Percentiles rank a stretch among this genome's conserved stretches.
Conservation (phyloP, 257 asterid genomes). For the Rubia yunnanensis region DNA sequence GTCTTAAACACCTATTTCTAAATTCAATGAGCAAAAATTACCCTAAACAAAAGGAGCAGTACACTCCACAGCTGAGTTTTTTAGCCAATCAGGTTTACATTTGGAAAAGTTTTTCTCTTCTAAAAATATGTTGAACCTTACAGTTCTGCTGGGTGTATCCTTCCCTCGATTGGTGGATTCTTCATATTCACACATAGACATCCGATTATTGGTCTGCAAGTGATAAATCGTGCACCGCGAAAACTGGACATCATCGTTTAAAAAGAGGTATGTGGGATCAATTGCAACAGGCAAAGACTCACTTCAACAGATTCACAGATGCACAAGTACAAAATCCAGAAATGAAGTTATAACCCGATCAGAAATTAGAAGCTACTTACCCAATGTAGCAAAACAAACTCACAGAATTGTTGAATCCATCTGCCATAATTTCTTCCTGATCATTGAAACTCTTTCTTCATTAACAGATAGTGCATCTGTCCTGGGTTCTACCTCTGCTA, state of each 20-base stretch:
- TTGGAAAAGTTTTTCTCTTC: not conserved
- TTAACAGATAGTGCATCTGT: slow-evolving; percentile 43
- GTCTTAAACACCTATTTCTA: slow-evolving; percentile 6
- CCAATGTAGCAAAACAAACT: not conserved
- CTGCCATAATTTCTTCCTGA: slow-evolving; percentile 53
- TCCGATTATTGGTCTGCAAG: slow-evolving; percentile 2
- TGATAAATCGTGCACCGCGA: not conserved
- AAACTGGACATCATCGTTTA: no score
- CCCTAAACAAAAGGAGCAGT: not conserved
- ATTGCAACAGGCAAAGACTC: no score
- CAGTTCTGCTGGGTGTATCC: not conserved
- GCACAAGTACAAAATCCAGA: not conserved
- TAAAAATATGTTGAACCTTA: not conserved
- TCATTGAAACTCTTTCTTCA: slow-evolving; percentile 66
- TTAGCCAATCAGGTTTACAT: not conserved
- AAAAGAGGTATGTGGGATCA: no score
- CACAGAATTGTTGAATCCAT: slow-evolving; percentile 18
- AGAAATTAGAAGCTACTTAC: not conserved
- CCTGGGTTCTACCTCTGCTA: slow-evolving; percentile 66
- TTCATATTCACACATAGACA: not conserved
- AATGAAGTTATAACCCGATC: not conserved
- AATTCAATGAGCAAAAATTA: not conserved
- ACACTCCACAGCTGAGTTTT: not conserved
- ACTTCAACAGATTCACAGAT: not conserved
- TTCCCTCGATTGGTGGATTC: not conserved